A percentile compares a stretch with the other conserved stretches of the same genome.
These are phyloP conservation scores for Citrullus amarus DNA, from an alignment of 306 rosid species.

Conservation along the genomic window DNA sequence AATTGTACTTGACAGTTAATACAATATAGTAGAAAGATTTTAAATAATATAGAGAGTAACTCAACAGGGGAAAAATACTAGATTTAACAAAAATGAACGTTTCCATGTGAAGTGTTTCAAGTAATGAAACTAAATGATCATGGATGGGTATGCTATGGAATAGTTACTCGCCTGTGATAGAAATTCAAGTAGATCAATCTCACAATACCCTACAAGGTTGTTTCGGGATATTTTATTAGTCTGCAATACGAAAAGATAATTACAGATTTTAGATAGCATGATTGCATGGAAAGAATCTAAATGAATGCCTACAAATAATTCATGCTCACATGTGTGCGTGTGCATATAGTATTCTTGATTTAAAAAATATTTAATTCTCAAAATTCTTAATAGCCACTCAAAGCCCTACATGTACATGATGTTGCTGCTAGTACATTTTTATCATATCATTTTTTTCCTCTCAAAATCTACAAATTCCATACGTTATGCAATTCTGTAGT, in stretches of 20 bases:
- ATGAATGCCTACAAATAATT: background rate
- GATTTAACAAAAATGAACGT: background rate
- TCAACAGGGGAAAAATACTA: background rate
- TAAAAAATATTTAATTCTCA: background rate
- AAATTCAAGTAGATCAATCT: slow-evolving; percentile 79
- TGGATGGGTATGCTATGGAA: background rate
- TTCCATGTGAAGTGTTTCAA: background rate
- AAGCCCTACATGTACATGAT: background rate
- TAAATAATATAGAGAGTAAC: background rate
- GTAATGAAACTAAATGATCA: background rate
- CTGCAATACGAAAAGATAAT: slow-evolving; percentile 31
- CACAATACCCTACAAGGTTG: slow-evolving; percentile 80
- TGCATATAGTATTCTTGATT: background rate
- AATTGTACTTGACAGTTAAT: too few relatives aligned
- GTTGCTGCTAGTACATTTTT: background rate
- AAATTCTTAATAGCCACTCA: background rate
- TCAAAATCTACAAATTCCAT: background rate
- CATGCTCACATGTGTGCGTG: background rate
- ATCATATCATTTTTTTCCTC: background rate
- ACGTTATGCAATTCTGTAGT: background rate
- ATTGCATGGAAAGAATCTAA: background rate
- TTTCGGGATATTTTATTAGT: slow-evolving; percentile 72
- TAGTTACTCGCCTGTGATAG: slow-evolving; percentile 48
- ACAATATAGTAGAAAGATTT: background rate
- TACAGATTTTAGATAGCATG: background rate